Evolutionary conservation across 2,329 filamentous ascomycete species (phyloP), one percentile per base, ranked within the genome.

Genomic region (Colletotrichum zoysiae): DNA sequence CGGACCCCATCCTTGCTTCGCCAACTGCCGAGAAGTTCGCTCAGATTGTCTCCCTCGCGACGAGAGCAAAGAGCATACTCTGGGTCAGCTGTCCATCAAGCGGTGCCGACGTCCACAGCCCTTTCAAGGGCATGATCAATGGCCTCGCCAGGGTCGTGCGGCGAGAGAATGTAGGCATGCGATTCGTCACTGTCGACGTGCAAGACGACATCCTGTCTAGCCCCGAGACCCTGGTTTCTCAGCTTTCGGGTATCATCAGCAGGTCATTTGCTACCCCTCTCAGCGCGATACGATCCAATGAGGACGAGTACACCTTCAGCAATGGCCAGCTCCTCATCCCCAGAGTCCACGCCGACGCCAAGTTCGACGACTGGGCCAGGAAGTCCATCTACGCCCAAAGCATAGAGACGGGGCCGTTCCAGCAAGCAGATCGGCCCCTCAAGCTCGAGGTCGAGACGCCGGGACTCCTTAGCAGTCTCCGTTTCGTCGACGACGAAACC

Each of bases 141-240:
- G 75, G 74, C 6, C 67, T 76, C 6, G 65, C 75, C 8, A 67
- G 76, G n/a, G 75, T 76, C 9, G 57, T 75, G 9, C 67, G 75
- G 30, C 70, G 75, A 55, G 75, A 77, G 60, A 77, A 73, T 53
- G 42, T 64, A 2, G 65, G 62, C 12, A 69, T 76, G 53, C 53
- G 68, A 26, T 67, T 77, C 26, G 51, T 77, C 53, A 76, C 73
- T 5, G 51, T 77, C 33, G 48, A 76, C 26, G 67, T 76, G 1
- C 65, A 72, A 65, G 68, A 74, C 9, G 30, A 40, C 9, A 20
- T 48, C 26, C 23, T 26, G 33, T 30, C 30, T 14, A 30, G 9
- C 11, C 20, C 23, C 20, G 53, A 59, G 12, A 2, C 12, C 9
- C 20, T 55, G 50, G 35, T 38, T 5, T 20, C 50, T 38, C 12